These are phyloP conservation scores for Suhomyces coccinellae DNA, from an alignment of 1,139 yeast species.

Conservation along the genomic window DNA sequence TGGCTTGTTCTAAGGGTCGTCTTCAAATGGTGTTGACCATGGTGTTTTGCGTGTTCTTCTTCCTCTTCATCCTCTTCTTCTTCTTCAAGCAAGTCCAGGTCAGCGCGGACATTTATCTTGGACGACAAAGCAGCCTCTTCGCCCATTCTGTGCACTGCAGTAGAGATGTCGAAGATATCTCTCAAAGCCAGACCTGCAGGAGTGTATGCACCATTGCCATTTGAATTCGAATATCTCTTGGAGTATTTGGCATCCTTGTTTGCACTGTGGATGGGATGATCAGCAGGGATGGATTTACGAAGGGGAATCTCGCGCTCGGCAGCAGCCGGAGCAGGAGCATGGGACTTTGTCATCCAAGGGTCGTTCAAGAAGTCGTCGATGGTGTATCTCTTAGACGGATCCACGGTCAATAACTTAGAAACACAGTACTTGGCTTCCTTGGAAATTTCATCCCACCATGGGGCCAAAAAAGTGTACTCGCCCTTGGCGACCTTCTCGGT, in stretches of 20 bases:
- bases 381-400: conserved; percentile 74
- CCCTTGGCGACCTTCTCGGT: conserved; percentile 62
- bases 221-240: conserved; percentile 23
- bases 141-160: conserved; percentile 91
- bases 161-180: conserved; percentile 92
- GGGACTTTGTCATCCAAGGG: conserved; percentile 65
- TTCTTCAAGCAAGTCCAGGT: conserved; percentile 40
- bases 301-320: not conserved
- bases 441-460: conserved; percentile 67
- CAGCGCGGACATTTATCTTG: conserved; percentile 26
- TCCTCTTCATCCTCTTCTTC: conserved; percentile 38
- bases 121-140: conserved; percentile 68
- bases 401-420: conserved; percentile 72
- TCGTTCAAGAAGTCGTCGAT: conserved; percentile 77
- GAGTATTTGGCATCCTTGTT: conserved; percentile 22
- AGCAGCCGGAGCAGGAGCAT: conserved; percentile 1
- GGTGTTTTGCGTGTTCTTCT: conserved; percentile 10
- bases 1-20: conserved; percentile 3
- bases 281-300: conserved; percentile 3
- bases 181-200: conserved; percentile 92
- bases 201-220: conserved; percentile 47
- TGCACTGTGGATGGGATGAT: conserved; percentile 30
- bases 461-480: conserved; percentile 55
- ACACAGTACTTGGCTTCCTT: conserved; percentile 66
- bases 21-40: not conserved